These are phyloP conservation scores for Breynia disticha DNA, from an alignment of 441 rosid genomes.

Conservation along the genomic window DNA sequence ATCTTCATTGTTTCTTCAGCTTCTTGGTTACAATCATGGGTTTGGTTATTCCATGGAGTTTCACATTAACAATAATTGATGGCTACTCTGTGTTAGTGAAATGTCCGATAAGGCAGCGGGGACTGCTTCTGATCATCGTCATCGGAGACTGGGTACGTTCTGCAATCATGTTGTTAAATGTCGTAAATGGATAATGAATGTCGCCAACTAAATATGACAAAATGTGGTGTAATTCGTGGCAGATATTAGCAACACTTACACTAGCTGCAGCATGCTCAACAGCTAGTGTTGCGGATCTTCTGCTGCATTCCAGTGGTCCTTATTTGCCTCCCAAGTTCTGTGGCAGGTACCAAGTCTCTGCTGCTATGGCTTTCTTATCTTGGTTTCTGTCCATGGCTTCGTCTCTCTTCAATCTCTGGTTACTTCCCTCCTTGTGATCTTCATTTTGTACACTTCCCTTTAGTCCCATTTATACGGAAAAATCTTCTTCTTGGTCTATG, in stretches of 20 bases:
- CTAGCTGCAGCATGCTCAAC: slow-evolving; percentile 75
- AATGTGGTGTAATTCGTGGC: slow-evolving; percentile 10
- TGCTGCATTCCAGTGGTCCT: slow-evolving; percentile 24
- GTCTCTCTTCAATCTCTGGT: slow-evolving; percentile 69
- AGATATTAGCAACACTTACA: slow-evolving; percentile 56
- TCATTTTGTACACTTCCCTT: not conserved
- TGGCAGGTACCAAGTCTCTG: slow-evolving; percentile 62
- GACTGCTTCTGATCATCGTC: slow-evolving; percentile 44
- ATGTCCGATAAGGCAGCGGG: slow-evolving; percentile 49
- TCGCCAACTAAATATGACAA: slow-evolving; percentile 2
- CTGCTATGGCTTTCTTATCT: slow-evolving; percentile 72
- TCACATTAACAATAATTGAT: slow-evolving; percentile 63
- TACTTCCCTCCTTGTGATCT: slow-evolving; percentile 52
- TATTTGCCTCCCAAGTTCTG: slow-evolving; percentile 46
- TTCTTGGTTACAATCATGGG: slow-evolving; percentile 78
- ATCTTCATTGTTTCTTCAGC: slow-evolving; percentile 30
- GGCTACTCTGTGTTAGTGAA: slow-evolving; percentile 54
- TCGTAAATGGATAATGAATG: not conserved
- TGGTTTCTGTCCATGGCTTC: slow-evolving; percentile 71
- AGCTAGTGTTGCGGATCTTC: slow-evolving; percentile 65
- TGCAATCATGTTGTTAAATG: not conserved
- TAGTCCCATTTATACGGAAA: too few relatives aligned
- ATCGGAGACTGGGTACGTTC: slow-evolving; percentile 66
- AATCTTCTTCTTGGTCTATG: too few relatives aligned
- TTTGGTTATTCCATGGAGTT: slow-evolving; percentile 73